These are phyloP conservation scores for Ogataea methanolica DNA, from an alignment of 805 yeast species.

Conservation along the genomic window DNA sequence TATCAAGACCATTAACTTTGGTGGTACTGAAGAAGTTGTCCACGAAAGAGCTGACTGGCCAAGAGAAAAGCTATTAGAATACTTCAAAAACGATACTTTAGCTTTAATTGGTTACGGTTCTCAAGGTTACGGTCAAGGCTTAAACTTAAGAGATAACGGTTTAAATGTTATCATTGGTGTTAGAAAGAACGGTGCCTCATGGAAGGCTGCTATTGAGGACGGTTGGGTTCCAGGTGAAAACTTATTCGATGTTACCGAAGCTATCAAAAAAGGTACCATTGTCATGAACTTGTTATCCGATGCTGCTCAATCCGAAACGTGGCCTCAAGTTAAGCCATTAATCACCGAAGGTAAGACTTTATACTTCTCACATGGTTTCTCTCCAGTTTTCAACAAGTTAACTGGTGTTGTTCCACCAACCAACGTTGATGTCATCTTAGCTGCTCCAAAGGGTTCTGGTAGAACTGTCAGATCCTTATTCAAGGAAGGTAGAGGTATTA, in stretches of 20 bases:
- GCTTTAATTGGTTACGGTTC: conserved; percentile 99
- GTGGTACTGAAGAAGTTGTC: conserved; percentile 90
- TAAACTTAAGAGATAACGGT: conserved; percentile 99
- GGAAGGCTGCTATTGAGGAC: conserved; percentile 99
- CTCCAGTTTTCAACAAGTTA: conserved; percentile 97
- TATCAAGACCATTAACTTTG: conserved; percentile 93
- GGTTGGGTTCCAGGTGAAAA: conserved; percentile 99
- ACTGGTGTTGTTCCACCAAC: conserved; percentile 95
- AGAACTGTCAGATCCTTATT: conserved; percentile 98
- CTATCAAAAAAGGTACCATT: conserved; percentile 86
- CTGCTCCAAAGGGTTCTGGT: conserved; percentile 99
- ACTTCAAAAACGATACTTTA: conserved; percentile 96
- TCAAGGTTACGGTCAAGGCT: conserved; percentile 99
- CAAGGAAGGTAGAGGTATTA: conserved; percentile 99
- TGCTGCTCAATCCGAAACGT: conserved; percentile 99
- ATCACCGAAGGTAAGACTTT: conserved; percentile 96
- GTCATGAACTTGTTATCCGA: conserved; percentile 98
- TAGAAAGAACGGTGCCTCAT: conserved; percentile 96
- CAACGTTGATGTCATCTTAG: conserved; percentile 94
- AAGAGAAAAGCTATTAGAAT: conserved; percentile 88
- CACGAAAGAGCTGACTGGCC: conserved; percentile 99
- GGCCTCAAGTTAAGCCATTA: conserved; percentile 82
- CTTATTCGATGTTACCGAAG: conserved; percentile 92
- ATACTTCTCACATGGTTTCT: conserved; percentile 99
- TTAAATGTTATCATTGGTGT: conserved; percentile 97